Evolutionary conservation across 768 basidiomycete genomes (phyloP), one percentile per base, ranked within the genome.

Genomic region (Nidula microcarpa): DNA sequence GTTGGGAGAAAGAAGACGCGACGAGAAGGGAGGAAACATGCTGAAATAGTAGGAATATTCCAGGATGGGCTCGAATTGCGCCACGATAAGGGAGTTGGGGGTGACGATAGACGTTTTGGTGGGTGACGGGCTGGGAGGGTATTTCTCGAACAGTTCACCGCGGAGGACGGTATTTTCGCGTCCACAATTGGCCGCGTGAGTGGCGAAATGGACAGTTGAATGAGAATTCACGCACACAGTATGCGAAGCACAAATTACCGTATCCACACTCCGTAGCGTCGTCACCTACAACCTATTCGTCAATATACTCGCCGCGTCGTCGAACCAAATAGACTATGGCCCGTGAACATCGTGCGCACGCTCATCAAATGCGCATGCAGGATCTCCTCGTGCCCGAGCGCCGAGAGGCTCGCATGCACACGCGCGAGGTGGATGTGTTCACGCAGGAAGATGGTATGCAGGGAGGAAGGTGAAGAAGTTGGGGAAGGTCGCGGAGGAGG

Each of bases 81-180:
- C 89, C 0, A 93, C 85, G 7, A 95, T 82, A 11, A 99, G 71
- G 0, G 97, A 86, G 55, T 94, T 98, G 3, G 97, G 97, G 32
- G 98, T 96, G 2, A 98, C 96, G 62, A 2, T 94, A 90, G 13
- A 94, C 86, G 35, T 81, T 83, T 14, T 74, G 64, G 32, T 79
- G 73, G 16, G 85, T 78, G 35, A 74, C 62, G 3, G 79, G 68
- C 34, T 68, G 68, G 10, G 72, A 70, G 1, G 69, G 51, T 68
- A 70, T 44, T 67, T 69, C 55, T 86, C 83, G 46, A 87, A 88
- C 2, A 97, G 71, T 44, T 89, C 79, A 1, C 90, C 93, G 5
- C 97, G 79, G 2, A 95, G 79, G 2, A 95, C 91, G 0, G 95
- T 98, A 57, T 98, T 99, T 72, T 98, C 97, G n/a, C 95, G 91